Percentiles rank a stretch among this genome's conserved stretches.
These are phyloP conservation scores for Exophiala calicioides DNA, from an alignment of 2,329 filamentous ascomycete species.

Conservation along the genomic window DNA sequence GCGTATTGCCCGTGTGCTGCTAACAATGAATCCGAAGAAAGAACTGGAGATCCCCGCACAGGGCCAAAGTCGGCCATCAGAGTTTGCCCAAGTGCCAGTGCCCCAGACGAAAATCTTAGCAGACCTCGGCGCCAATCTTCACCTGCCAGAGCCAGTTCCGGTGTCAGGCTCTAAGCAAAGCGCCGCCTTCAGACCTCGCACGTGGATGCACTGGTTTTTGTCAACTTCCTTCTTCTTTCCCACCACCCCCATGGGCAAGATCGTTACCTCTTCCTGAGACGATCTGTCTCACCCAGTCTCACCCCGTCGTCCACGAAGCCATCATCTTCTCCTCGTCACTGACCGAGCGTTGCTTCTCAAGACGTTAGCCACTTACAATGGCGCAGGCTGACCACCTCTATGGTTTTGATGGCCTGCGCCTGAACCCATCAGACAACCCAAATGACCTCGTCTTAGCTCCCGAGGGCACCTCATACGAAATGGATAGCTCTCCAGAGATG, in stretches of 20 bases:
- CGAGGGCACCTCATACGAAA: neutral
- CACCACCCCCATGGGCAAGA: neutral
- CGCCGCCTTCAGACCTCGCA: too few relatives aligned
- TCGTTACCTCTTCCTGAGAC: too few relatives aligned
- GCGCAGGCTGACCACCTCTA: conserved; percentile 24
- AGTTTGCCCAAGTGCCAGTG: too few relatives aligned
- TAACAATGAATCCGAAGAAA: too few relatives aligned
- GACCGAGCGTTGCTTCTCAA: neutral
- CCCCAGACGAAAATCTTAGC: too few relatives aligned
- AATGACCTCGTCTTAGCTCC: conserved; percentile 4
- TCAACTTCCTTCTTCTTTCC: neutral
- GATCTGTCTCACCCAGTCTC: neutral
- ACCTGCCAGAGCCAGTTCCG: too few relatives aligned
- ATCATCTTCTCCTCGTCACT: neutral
- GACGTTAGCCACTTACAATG: conserved; percentile 15
- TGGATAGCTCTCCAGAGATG: neutral
- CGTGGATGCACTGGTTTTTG: too few relatives aligned
- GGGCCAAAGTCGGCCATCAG: too few relatives aligned
- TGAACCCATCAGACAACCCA: conserved; percentile 12
- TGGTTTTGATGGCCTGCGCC: conserved; percentile 12
- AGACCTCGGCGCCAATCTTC: too few relatives aligned
- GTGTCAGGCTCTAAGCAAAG: too few relatives aligned
- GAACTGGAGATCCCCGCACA: too few relatives aligned
- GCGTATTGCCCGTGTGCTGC: too few relatives aligned
- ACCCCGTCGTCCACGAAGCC: neutral